Percentiles rank a stretch among this genome's conserved stretches.
Evolutionary conservation across 768 basidiomycete genomes (phyloP).

Genomic region (Auricularia cornea): DNA sequence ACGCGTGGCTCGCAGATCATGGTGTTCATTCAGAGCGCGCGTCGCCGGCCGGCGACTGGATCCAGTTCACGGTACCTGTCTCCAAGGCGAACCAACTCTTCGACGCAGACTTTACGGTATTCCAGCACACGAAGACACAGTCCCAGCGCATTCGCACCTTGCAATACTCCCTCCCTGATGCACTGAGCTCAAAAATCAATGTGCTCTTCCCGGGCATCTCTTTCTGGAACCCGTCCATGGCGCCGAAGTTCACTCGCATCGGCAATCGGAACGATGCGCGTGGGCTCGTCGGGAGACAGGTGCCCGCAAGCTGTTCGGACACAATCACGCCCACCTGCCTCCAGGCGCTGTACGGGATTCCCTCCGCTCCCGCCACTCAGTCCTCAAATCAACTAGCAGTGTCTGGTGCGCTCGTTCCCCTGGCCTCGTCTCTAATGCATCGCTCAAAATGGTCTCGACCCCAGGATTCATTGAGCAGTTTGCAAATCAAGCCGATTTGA

Average conservation of each 20-base stretch:
- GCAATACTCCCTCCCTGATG: constrained; percentile 27
- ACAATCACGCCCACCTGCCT: neutral
- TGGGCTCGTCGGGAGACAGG: neutral
- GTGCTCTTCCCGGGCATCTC: constrained; percentile 8
- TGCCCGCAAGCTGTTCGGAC: neutral
- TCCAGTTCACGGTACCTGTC: constrained; percentile 24
- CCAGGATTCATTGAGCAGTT: neutral
- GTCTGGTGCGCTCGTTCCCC: constrained; percentile 4
- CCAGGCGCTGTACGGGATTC: neutral
- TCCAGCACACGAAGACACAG: constrained; percentile 23
- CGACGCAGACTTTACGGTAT: constrained; percentile 27
- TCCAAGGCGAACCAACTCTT: constrained; percentile 28
- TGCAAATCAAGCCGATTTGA: neutral
- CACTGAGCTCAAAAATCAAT: constrained; percentile 22
- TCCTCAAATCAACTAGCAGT: constrained; percentile 22
- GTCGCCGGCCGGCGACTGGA: constrained; percentile 24
- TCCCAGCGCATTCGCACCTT: constrained; percentile 26
- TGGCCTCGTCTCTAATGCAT: neutral
- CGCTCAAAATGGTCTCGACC: neutral
- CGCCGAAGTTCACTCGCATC: neutral
- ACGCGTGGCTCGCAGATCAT: constrained; percentile 5
- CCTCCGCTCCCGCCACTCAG: constrained; percentile 20
- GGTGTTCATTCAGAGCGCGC: neutral
- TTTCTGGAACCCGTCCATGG: neutral
- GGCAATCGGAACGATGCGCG: neutral